A percentile compares a stretch with the other conserved stretches of the same genome.
phyloP scores from a whole-genome alignment of 768 basidiomycete species.

The Boletus bicolor region DNA sequence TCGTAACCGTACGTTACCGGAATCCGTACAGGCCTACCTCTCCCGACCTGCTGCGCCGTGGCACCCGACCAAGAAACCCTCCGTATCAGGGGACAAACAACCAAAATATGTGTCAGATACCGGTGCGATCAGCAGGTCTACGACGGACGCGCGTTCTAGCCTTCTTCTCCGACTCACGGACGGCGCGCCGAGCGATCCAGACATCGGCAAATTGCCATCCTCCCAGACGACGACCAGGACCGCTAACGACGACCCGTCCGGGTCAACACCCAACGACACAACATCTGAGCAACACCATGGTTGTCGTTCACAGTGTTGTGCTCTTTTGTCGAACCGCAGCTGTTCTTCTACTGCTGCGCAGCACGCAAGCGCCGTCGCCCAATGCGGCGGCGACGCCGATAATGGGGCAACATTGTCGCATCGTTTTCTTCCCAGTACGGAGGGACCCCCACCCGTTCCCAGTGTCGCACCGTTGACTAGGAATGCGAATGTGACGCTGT shows the following conservation, averaged over 20 bases:
- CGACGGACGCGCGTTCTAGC: background rate
- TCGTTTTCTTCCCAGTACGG: background rate
- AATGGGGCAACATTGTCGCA: background rate
- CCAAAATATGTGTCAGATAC: background rate
- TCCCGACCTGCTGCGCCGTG: conserved; percentile 7
- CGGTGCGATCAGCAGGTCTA: no score
- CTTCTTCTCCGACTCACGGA: conserved; percentile 5
- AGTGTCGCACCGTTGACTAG: background rate
- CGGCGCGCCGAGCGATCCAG: background rate
- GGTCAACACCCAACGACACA: background rate
- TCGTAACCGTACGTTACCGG: conserved; percentile 42
- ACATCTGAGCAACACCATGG: background rate
- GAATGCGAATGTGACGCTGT: background rate
- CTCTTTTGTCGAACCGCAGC: background rate
- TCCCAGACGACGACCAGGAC: background rate
- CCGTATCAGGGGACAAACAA: background rate
- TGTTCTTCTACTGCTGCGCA: background rate
- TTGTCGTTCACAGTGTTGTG: background rate
- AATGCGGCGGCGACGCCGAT: background rate
- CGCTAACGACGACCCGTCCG: background rate
- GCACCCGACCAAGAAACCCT: background rate
- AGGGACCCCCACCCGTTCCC: background rate
- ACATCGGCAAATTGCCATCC: background rate
- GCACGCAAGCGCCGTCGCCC: background rate
- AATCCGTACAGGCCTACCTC: conserved; percentile 50